These are phyloP conservation scores for Arabidopsis lyrata DNA, from an alignment of 441 rosid species.

Conservation along the genomic window DNA sequence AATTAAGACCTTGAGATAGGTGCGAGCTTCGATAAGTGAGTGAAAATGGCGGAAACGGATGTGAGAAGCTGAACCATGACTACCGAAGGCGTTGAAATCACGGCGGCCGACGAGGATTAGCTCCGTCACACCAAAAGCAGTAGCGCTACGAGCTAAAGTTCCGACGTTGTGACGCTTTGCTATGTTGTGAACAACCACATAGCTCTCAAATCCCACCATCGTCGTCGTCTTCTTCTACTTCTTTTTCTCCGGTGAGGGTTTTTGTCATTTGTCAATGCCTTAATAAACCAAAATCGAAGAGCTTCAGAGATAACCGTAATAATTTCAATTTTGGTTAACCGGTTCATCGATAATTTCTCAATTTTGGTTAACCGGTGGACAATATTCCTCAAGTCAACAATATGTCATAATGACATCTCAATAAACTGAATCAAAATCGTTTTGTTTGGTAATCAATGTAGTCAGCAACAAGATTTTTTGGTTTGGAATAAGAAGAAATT, in stretches of 20 bases:
- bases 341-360: neutral
- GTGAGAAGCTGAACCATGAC: conserved; percentile 95
- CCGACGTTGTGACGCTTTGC: conserved; percentile 98
- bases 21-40: conserved; percentile 74
- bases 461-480: conserved; percentile 20
- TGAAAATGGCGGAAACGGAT: conserved; percentile 85
- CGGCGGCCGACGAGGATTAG: conserved; percentile 88
- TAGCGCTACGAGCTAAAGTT: conserved; percentile 88
- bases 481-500: neutral
- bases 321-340: neutral
- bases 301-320: conserved; percentile 22
- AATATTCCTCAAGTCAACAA: neutral
- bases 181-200: conserved; percentile 90
- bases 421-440: neutral
- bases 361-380: neutral
- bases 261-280: conserved; percentile 6
- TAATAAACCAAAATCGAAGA: neutral
- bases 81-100: conserved; percentile 93
- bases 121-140: conserved; percentile 92
- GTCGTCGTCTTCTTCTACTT: conserved; percentile 12
- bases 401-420: conserved; percentile 26
- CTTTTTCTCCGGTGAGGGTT: conserved; percentile 11
- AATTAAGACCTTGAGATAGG: conserved; percentile 68
- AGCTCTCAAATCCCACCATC: conserved; percentile 75
- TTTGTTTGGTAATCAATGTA: conserved; percentile 3